Evolutionary conservation across 208 protist species (phyloP).

Genomic region (Trypanosomatidae sp.): DNA sequence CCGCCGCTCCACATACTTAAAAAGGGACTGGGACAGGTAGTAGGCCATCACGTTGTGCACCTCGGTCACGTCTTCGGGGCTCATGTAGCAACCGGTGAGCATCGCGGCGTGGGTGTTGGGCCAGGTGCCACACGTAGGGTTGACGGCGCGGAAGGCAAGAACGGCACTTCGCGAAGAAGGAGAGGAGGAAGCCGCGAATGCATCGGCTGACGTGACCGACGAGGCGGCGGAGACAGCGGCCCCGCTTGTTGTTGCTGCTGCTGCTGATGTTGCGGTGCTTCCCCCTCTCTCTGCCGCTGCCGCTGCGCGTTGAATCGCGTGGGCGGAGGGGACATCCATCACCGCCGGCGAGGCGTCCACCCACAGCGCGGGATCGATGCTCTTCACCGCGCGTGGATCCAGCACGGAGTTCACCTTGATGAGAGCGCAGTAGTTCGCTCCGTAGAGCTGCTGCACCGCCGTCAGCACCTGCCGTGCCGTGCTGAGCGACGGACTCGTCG

Average conservation of each 20-base stretch:
- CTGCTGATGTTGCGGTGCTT: no score
- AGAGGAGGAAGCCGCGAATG: no score
- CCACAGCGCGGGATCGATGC: conserved; percentile 62
- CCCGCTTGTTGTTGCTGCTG: no score
- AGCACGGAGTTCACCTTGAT: conserved; percentile 68
- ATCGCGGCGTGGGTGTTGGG: conserved; percentile 36
- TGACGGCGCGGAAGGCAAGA: conserved; percentile 36
- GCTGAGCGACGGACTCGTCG: conserved; percentile 29
- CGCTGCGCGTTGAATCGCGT: conserved; percentile 20
- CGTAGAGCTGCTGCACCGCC: conserved; percentile 53
- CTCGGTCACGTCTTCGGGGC: conserved; percentile 57
- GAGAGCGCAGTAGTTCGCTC: conserved; percentile 52
- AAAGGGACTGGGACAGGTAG: conserved; percentile 73
- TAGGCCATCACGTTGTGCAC: conserved; percentile 65
- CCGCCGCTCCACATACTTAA: conserved; percentile 67
- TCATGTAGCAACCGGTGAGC: conserved; percentile 76
- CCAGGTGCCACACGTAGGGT: conserved; percentile 53
- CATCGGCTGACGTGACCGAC: no score
- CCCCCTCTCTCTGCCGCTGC: background rate
- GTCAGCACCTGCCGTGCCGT: conserved; percentile 43
- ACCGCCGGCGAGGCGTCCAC: conserved; percentile 62
- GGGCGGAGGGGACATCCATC: conserved; percentile 59
- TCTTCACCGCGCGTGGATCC: conserved; percentile 46
- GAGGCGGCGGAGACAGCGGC: no score
- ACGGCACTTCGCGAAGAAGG: background rate